Base-by-base conservation (phyloP, 805 yeast species). In the Candida verbasci region DNA sequence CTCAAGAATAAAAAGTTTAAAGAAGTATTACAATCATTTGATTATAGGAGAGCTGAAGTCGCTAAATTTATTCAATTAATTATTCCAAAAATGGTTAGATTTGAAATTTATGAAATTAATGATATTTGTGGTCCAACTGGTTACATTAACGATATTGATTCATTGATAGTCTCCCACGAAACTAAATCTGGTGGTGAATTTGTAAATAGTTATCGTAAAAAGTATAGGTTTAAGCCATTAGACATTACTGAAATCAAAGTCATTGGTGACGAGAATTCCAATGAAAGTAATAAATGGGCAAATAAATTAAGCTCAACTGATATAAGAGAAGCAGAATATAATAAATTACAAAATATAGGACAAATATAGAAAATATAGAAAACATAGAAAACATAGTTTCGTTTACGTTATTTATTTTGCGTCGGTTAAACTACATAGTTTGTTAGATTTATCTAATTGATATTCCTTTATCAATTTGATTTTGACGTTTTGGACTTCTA, bases 71-170 rank as follows among this genome's bases (percentile, higher is more conserved):
- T 91, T 4, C 41, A 45, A 9, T 42, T 46, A 24, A 20, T 50
- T 2, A 47, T 29, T 6, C 24, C 34, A 15, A 8, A 9, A 3
- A n/a, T 6, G 4, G 51, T 81, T 6, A 38, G 43, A 0, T 61
- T 78, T 9, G 77, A 78, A 20, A 62, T 82, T 2, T 73, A 72
- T 34, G 77, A 82, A 44, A 80, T 93, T 31, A 72, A 79, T 41
- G 97, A 93, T 54, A 73, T 89, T 0, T 88, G 94, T 60, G 99
- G 99, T 0, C 98, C 97, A 3, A 88, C 98, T 0, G 95, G 87
- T 0, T 70, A 73, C 9, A 70, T 83, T 2, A 68, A 70, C 10
- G 80, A 78, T 33, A 86, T 93, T 26, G 85, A 89, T 46, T 82
- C 88, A 0, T 68, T 93, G 27, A 79, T 91, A 0, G 78, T 93